Evolutionary conservation across 768 basidiomycete genomes (phyloP), one percentile per base, ranked within the genome.

Genomic region (Lanmaoa rubissima): DNA sequence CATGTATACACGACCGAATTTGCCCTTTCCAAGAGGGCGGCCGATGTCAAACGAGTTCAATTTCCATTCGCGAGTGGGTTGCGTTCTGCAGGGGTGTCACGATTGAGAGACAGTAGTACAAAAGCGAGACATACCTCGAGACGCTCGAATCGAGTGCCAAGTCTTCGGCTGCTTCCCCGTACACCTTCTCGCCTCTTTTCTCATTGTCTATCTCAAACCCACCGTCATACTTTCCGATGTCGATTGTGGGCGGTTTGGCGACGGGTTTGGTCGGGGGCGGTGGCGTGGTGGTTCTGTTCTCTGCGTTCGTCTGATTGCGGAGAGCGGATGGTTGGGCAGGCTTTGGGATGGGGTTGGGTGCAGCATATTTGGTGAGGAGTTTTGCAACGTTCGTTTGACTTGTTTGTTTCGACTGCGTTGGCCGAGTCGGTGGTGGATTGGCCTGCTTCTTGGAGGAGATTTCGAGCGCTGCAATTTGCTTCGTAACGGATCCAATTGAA

Each of bases 1-100:
- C 88, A 98, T 95, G 78, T 99, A 98, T 26, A 99, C 97, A 3
- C 94, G 90, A 1, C 97, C 97, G 64, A 98, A 99, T 76, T 98
- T 98, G 45, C 97, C 97, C 71, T 98, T 98, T n/a, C 97, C 97
- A 2, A 99, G 81, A 4, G 94, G 94, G 12, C 94, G 85, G 17
- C 97, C 96, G 66, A 98, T 96, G 60, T 97, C 93, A 64, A 99
- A 97, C 52, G 86, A 81, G 56, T 84, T 82, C 5, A 98, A 77
- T 32, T 82, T 85, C 88, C 94, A 94, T 65, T 93, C 91, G 19
- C 86, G 83, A 0, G 92, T 93, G 19, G 90, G 92, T 38, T 76
- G 80, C 59, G 76, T 79, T 54, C 89, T 90, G 54, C n/a, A 46
- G 14, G 32, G 48, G 49, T 34, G 32, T 61, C 39, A 62, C 16